Evolutionary conservation across 179 eudicot genomes (phyloP).

Genomic region (Actinidia polygama): DNA sequence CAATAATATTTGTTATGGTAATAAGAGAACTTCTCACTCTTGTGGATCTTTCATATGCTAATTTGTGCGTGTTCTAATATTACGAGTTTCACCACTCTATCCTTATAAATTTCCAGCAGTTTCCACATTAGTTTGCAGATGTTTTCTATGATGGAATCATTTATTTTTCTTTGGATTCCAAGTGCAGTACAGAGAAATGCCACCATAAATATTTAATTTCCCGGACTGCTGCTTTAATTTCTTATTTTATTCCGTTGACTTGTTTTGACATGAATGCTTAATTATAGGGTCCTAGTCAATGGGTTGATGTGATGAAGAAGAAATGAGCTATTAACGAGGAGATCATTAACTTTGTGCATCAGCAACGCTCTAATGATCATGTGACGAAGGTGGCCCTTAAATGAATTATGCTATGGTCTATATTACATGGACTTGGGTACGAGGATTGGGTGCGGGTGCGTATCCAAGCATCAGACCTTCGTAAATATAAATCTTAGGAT

Average conservation of each 20-base stretch:
- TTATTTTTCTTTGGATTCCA: not conserved
- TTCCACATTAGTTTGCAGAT: not conserved
- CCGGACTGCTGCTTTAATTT: constrained; percentile 12
- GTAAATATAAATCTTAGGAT: no score
- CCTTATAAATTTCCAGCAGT: not conserved
- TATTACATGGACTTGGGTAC: no score
- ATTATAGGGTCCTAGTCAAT: constrained; percentile 73
- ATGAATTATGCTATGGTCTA: not conserved
- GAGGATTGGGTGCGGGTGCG: no score
- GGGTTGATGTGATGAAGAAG: constrained; percentile 91
- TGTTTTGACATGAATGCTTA: constrained; percentile 15
- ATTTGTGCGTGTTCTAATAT: not conserved
- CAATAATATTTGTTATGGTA: not conserved
- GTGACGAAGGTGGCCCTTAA: constrained; percentile 47
- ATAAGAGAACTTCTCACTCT: not conserved
- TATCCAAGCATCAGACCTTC: no score
- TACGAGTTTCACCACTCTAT: not conserved
- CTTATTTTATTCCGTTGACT: not conserved
- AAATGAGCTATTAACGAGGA: constrained; percentile 85
- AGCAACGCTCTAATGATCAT: constrained; percentile 48
- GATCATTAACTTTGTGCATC: constrained; percentile 60
- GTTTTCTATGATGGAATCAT: not conserved
- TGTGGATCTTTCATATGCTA: not conserved
- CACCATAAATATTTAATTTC: not conserved
- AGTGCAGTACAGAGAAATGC: not conserved